These are phyloP conservation scores for Vigna radiata DNA, from an alignment of 306 rosid species.

Conservation along the genomic window DNA sequence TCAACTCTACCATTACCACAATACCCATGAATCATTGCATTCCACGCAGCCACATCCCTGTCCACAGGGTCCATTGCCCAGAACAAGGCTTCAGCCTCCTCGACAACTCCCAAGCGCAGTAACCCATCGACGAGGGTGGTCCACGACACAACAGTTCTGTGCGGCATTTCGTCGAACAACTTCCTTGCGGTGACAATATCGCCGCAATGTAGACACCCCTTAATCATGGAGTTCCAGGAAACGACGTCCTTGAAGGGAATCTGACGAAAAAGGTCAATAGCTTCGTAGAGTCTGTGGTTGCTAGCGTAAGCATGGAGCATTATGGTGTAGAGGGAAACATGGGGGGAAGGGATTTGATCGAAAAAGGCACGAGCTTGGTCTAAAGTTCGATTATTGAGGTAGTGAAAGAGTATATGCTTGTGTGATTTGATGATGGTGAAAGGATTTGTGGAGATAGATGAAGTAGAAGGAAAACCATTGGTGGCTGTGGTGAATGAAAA, in stretches of 20 bases:
- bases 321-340: constrained; percentile 55
- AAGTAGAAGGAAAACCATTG: not conserved
- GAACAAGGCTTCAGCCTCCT: constrained; percentile 68
- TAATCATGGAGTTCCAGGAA: constrained; percentile 78
- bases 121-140: constrained; percentile 68
- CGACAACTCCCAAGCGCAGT: constrained; percentile 63
- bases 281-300: constrained; percentile 54
- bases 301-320: constrained; percentile 58
- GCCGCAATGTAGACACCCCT: constrained; percentile 69
- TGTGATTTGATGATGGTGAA: constrained; percentile 20
- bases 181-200: constrained; percentile 61
- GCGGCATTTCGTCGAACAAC: constrained; percentile 71
- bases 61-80: constrained; percentile 55
- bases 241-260: constrained; percentile 67
- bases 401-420: constrained; percentile 48
- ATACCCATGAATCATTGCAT: constrained; percentile 82
- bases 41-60: constrained; percentile 79
- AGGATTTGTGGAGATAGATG: not conserved
- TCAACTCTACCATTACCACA: constrained; percentile 66
- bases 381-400: constrained; percentile 54
- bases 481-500: constrained; percentile 26
- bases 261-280: constrained; percentile 61
- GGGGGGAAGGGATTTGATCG: constrained; percentile 54
- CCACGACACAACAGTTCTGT: constrained; percentile 73
- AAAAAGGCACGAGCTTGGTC: constrained; percentile 65